phyloP scores from a whole-genome alignment of 225 moss, liverwort and hornwort species.

The Pseudisothecium myosuroides region DNA sequence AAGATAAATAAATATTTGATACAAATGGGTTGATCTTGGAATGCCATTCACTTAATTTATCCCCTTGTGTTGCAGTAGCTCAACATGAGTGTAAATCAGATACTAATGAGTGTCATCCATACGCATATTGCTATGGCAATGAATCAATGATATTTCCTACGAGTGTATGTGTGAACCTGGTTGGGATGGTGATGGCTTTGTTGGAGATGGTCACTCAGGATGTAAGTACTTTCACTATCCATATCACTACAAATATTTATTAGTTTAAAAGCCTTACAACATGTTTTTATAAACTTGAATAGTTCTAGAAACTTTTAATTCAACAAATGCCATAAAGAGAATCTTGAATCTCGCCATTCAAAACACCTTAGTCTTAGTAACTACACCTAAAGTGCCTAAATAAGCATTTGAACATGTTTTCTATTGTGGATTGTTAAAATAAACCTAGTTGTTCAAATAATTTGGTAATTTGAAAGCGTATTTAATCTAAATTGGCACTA shows the following conservation, averaged over 20 bases:
- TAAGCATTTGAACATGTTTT: neutral
- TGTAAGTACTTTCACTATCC: neutral
- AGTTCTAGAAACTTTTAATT: neutral
- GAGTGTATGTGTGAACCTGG: neutral
- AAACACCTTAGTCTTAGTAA: neutral
- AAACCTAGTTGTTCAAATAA: no score
- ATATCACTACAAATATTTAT: neutral
- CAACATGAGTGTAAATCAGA: neutral
- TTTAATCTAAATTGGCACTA: neutral
- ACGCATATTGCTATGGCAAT: neutral
- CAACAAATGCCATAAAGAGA: no score
- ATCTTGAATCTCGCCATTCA: neutral
- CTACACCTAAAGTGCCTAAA: no score
- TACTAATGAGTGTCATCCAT: neutral
- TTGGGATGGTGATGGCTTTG: neutral
- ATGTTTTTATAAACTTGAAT: no score
- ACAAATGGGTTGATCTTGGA: no score
- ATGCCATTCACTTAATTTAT: neutral
- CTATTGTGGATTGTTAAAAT: neutral
- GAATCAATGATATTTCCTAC: neutral
- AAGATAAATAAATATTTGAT: no score
- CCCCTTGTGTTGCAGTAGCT: neutral
- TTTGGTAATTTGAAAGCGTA: neutral
- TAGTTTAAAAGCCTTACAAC: neutral
- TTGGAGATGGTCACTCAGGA: neutral